phyloP scores from a whole-genome alignment of 495 filamentous ascomycete species.

The Chaetomium tenue region DNA sequence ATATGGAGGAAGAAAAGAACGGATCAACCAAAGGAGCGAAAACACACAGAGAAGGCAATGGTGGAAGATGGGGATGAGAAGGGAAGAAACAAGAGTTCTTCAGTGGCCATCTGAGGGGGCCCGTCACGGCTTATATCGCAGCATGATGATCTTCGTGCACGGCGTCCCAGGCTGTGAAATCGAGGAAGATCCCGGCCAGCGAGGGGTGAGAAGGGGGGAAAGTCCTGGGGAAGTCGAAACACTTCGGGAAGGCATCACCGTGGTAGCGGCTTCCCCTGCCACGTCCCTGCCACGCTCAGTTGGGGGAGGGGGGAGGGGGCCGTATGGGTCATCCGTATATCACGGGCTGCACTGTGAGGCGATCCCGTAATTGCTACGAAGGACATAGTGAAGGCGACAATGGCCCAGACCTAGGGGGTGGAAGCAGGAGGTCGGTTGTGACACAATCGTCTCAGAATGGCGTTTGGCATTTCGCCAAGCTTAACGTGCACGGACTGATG shows the following conservation, averaged over 20 bases:
- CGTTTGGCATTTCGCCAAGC: constrained; percentile 45
- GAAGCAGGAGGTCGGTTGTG: constrained; percentile 43
- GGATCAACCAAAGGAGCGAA: constrained; percentile 41
- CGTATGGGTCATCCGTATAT: constrained; percentile 25
- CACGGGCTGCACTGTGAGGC: background rate
- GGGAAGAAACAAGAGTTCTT: constrained; percentile 35
- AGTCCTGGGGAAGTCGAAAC: constrained; percentile 45
- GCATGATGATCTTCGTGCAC: constrained; percentile 46
- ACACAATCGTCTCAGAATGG: constrained; percentile 49
- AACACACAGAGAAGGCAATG: constrained; percentile 29
- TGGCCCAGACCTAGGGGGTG: constrained; percentile 32
- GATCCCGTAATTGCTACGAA: background rate
- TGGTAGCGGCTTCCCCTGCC: constrained; percentile 21
- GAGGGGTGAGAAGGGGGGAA: constrained; percentile 16
- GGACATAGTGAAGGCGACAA: background rate
- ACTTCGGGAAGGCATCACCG: constrained; percentile 31
- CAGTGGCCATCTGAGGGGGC: constrained; percentile 25
- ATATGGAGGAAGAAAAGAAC: constrained; percentile 39
- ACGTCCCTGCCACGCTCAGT: constrained; percentile 5
- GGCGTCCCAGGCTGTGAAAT: constrained; percentile 15
- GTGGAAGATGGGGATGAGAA: constrained; percentile 25
- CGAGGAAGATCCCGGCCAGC: constrained; percentile 19
- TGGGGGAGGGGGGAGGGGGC: background rate
- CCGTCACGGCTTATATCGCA: constrained; percentile 49
- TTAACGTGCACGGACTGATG: constrained; percentile 21